Evolutionary conservation across 2,329 filamentous ascomycete species (phyloP), one percentile per base, ranked within the genome.

Genomic region (Sporothrix protearum): DNA sequence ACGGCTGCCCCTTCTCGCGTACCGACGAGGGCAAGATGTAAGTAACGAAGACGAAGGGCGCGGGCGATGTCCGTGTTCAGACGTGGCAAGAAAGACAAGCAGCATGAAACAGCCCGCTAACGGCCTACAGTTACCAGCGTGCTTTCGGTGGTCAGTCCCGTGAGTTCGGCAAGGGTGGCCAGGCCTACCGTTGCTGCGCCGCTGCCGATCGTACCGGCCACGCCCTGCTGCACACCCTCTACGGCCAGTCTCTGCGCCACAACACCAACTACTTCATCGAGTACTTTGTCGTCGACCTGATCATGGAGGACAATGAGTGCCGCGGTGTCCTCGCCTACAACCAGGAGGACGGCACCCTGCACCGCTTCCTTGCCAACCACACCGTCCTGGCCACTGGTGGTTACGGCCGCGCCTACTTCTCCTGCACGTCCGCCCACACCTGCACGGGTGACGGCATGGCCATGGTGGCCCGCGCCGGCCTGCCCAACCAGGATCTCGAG

Each of bases 261-360:
- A 97, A 97, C 87, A 97, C 95, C 80, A 97, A 97, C 87, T 99
- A 97, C 88, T 98, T 99, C 85, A 97, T 99, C 82, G 96, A 98
- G 84, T 98, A 94, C 87, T 99, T 98, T 82, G 96, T 94, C 78
- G 88, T 97, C 76, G 96, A 98, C 81, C 85, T 98, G 82, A 92
- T 99, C 78, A 98, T 98, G 96, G 92, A 97, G 84, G 92, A 96
- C 78, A 95, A 95, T 73, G 92, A 95, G 82, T 98, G 95, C 87
- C 94, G 94, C 77, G 96, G 96, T 88, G 92, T 98, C 76, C 87
- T 98, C 76, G 95, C 95, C 73, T 97, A 97, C 85, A 98, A 97
- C 88, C 94, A 97, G 85, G 95, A 99, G 84, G 96, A 99, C 80
- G 96, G 96, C 76, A 98, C 95, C 42, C 90, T 98, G 74, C 96